Base-by-base conservation (phyloP, 805 yeast species). In the Peterozyma toletana region DNA sequence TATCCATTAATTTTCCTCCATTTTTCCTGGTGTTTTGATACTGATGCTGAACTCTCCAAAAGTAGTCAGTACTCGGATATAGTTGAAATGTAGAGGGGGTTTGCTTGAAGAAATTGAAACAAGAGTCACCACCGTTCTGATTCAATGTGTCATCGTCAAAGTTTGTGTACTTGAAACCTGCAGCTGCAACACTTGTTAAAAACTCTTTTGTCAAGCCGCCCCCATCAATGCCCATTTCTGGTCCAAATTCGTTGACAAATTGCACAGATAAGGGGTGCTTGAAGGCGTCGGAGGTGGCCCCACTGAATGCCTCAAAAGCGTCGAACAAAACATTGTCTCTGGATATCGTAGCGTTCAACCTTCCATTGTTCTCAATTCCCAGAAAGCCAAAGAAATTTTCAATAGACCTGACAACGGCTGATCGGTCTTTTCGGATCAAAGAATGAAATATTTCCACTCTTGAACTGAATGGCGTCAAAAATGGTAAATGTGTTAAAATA, bases 161-260 rank as follows among this genome's bases (percentile, higher is more conserved):
- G 31, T 53, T 54, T 4, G 69, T 63, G 30, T 68, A 40, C 10
- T 40, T 63, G 53, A 91, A 86, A 0, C 86, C 90, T 49, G 84
- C 86, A 3, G 65, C 67, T 2, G 83, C 77, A 0, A 88, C 80
- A 41, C 83, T 69, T 2, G 91, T 88, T 44, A 91, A 64, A 49
- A 93, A 80, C 55, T 91, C 99, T 58, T 91, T 90, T 0, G 97
- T 90, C 18, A 91, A 68, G 1, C 99, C 99, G 11, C 98, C 99
- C 7, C 99, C 99, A 60, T 91, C 99, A 37, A 91, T 83, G 1
- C 99, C 99, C 0, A 82, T 88, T 58, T 91, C 98, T 33, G 68
- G 75, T 2, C 90, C 95, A 62, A 80, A 77, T 44, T 83, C 75
- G 53, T 86, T 85, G 33, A 67, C 66, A 56, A 93, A 89, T 13